These are phyloP conservation scores for Diutina scorzettiae DNA, from an alignment of 1,139 yeast genomes.

Conservation along the genomic window DNA sequence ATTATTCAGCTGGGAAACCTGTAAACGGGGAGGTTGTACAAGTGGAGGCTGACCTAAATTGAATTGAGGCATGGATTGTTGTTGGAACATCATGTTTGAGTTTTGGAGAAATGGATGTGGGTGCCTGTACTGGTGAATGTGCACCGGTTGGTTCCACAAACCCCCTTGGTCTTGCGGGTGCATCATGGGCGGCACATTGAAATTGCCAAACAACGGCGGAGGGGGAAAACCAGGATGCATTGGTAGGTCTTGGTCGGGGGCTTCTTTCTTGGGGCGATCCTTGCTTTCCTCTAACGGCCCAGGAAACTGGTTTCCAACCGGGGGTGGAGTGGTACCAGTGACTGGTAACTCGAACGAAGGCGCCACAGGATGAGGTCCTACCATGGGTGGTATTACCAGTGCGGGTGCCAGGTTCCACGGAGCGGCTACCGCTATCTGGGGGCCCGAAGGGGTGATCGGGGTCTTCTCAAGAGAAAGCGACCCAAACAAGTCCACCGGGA, in stretches of 20 bases:
- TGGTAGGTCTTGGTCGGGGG: too few relatives aligned
- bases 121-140: neutral
- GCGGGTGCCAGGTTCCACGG: too few relatives aligned
- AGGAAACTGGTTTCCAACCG: too few relatives aligned
- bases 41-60: neutral
- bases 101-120: constrained; percentile 2
- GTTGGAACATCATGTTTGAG: constrained; percentile 3
- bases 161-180: constrained; percentile 4
- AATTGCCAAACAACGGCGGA: constrained; percentile 2
- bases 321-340: too few relatives aligned
- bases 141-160: constrained; percentile 1
- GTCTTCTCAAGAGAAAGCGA: neutral
- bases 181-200: constrained; percentile 3
- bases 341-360: too few relatives aligned
- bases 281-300: too few relatives aligned
- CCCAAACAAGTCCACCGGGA: constrained; percentile 2
- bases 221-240: constrained; percentile 1
- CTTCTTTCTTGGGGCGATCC: too few relatives aligned
- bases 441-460: too few relatives aligned
- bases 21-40: neutral
- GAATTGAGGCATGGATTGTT: neutral
- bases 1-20: neutral
- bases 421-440: too few relatives aligned
- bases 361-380: too few relatives aligned
- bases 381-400: too few relatives aligned